Base-by-base conservation (phyloP, 345 rosid species). In the Boechera stricta region DNA sequence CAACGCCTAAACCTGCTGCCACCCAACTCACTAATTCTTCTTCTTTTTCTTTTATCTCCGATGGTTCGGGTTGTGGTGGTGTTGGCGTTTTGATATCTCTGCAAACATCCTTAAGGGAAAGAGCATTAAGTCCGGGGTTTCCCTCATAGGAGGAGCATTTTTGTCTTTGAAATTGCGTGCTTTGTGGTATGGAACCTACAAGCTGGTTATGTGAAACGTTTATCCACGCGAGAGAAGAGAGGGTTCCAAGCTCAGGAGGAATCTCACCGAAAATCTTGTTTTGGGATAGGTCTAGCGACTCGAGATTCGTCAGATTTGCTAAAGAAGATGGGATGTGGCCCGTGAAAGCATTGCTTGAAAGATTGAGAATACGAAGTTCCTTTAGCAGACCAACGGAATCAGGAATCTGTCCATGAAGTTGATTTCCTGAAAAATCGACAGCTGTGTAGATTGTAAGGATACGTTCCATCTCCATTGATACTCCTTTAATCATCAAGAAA, bases 221-320 rank as follows among this genome's bases (percentile, higher is more conserved):
- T 18, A 18, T 18, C 21, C 21, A 18, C 21, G 21, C 21, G 21
- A 18, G 21, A 18, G 21, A 18, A 18, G 21, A 18, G 21, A 18
- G 21, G 21, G 21, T 18, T 18, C 21, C 21, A 18, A 18, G 21
- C 21, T 18, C 36, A 0, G 21, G 12, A 63, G 67, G 52, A 26
- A 63, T 63, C 52, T 26, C 24, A 26, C 67, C 67, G 4, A 52
- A 41, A 3, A 63, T 28, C 7, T 42, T 65, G 70, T 65, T 65
- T 65, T 47, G 56, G 5, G 56, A 67, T 21, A 67, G 1, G 59
- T 67, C 71, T 0, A 67, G 6, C 18, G 71, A 49, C 44, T 67
- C 71, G 0, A 67, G 71, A 5, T 35, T 67, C 2, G 11, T 49
- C 33, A 67, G 0, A 4, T 49, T 67, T 33, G 16, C 33, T 33